Evolutionary conservation across 2,329 filamentous ascomycete species (phyloP).

Genomic region (Alternaria sp.): DNA sequence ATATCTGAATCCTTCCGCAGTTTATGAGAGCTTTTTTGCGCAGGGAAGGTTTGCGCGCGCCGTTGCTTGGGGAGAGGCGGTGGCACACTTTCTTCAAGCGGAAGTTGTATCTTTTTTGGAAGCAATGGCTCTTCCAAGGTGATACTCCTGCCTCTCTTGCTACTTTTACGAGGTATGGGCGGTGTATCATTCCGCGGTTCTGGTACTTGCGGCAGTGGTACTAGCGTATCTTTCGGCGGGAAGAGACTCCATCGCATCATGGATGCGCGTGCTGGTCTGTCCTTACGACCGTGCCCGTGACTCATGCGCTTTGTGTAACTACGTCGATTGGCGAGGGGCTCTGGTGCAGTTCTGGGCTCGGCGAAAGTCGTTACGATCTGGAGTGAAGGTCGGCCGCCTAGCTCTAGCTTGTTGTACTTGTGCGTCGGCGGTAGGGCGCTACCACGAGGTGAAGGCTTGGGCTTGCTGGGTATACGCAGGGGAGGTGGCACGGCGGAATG

Average conservation of each 20-base stretch:
- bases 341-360: not conserved
- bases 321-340: not conserved
- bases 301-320: not conserved
- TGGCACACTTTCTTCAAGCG: not conserved
- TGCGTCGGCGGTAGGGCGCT: not conserved
- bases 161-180: not conserved
- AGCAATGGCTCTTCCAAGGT: not conserved
- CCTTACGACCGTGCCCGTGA: not conserved
- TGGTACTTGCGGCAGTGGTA: not conserved
- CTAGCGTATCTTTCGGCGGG: not conserved
- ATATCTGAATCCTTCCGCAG: not conserved
- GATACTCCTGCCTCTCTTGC: not conserved
- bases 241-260: not conserved
- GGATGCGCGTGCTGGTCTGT: not conserved
- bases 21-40: not conserved
- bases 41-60: not conserved
- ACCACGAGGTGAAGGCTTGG: not conserved
- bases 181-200: not conserved
- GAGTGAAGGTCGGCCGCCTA: not conserved
- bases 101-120: fast-evolving
- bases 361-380: not conserved
- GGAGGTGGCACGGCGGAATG: not conserved
- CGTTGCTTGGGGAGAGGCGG: not conserved
- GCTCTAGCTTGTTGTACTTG: not conserved
- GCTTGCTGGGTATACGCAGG: not conserved